Evolutionary conservation across 2,329 filamentous ascomycete species (phyloP).

Genomic region (Sclerotiophoma versabilis): DNA sequence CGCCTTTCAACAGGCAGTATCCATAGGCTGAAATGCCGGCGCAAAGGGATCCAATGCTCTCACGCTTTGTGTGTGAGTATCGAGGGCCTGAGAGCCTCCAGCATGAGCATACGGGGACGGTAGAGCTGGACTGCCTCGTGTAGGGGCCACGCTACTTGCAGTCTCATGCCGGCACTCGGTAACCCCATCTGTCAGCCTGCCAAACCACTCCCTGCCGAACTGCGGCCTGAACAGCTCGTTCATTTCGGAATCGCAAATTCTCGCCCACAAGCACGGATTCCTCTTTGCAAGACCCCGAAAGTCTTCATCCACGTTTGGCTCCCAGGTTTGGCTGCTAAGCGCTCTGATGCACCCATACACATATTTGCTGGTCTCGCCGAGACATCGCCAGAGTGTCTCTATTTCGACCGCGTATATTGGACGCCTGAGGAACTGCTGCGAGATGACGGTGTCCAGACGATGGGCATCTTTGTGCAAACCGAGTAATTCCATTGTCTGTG

Average conservation of each 20-base stretch:
- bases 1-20: too few relatives aligned
- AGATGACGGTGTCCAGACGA: slow-evolving; percentile 26
- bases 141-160: background rate
- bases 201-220: slow-evolving; percentile 5
- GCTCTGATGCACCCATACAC: slow-evolving; percentile 28
- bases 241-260: slow-evolving; percentile 5
- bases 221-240: slow-evolving; percentile 16
- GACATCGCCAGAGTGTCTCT: slow-evolving; percentile 28
- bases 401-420: slow-evolving; percentile 27
- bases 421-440: slow-evolving; percentile 16
- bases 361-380: slow-evolving; percentile 28
- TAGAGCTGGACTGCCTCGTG: too few relatives aligned
- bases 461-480: slow-evolving; percentile 28
- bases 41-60: background rate
- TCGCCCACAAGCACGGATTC: background rate
- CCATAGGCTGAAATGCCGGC: background rate
- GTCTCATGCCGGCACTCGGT: background rate
- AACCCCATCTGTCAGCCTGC: background rate
- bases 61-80: background rate
- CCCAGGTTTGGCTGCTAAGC: slow-evolving; percentile 4
- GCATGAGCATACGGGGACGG: too few relatives aligned
- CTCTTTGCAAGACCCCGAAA: background rate
- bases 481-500: slow-evolving; percentile 26
- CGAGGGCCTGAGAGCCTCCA: background rate
- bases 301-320: background rate